Percentiles rank a stretch among this genome's conserved stretches.
Evolutionary conservation across 306 rosid genomes (phyloP).

Genomic region (Ammopiptanthus mongolicus): DNA sequence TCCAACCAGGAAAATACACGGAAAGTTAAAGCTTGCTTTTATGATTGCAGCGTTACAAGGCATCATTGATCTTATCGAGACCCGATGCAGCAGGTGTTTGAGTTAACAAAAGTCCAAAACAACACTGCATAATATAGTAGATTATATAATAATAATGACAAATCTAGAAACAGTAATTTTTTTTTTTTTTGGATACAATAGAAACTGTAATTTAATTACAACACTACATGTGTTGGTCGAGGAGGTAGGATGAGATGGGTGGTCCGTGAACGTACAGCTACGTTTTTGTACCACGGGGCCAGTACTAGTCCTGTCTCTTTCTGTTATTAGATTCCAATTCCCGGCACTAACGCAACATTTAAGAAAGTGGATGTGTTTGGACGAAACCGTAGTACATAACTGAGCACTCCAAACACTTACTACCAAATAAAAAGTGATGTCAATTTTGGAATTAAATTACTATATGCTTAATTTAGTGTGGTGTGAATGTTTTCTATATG

Average conservation of each 20-base stretch:
- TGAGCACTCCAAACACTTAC: neutral
- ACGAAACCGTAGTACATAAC: too few species aligned
- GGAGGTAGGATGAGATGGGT: constrained; percentile 1
- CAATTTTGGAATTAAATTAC: neutral
- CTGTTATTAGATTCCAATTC: neutral
- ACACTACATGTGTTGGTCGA: constrained; percentile 12
- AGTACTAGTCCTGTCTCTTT: neutral
- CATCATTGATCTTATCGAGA: neutral
- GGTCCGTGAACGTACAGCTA: neutral
- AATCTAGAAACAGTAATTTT: neutral
- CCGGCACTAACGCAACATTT: neutral
- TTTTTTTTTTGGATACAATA: too few species aligned
- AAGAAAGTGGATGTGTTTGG: neutral
- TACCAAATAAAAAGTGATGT: neutral
- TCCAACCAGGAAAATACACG: neutral
- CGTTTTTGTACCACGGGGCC: neutral
- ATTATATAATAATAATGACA: neutral
- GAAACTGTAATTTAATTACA: neutral
- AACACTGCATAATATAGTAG: neutral
- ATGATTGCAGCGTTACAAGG: neutral
- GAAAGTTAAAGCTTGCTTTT: neutral
- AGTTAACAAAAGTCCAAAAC: constrained; percentile 1
- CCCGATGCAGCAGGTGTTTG: neutral
- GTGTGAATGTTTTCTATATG: neutral
- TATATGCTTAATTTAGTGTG: neutral